Base-by-base conservation (phyloP, 768 basidiomycete genomes). In the Panaeolus papilionaceus region DNA sequence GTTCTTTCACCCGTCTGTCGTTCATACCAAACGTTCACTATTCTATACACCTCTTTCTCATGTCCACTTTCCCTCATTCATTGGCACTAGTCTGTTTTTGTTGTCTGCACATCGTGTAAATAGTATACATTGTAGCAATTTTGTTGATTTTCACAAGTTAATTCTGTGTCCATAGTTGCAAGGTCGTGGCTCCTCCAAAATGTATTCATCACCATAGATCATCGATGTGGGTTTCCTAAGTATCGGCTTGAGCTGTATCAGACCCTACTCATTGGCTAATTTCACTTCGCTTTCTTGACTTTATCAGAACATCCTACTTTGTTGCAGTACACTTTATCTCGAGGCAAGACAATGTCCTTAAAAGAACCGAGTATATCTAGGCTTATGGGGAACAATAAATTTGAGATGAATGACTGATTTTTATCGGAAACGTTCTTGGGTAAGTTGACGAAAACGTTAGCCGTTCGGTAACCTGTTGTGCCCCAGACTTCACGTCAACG, bases 121-220 rank as follows among this genome's bases (percentile, higher is more conserved):
- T 66, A 69, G 65, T 66, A 66, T 68, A 61, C 65, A 67, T 64
- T 72, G 71, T 74, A 72, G 70, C 68, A 63, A 38, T 70, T 66
- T 66, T 49, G 58, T 51, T 65, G 61, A 45, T 63, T 42, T 70
- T 38, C 51, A 63, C 58, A 64, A 62, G 61, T 47, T 62, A 54
- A 67, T n/a, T 49, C 54, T 54, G 42, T 66, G 51, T 62, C 66
- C 66, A 12, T 67, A 38, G 38, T 62, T 61, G 54, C 47, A 38
- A 37, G 26, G 20, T 61, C 54, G 39, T 61, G 64, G 40, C 26
- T 39, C 37, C 38, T 47, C 44, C 4, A 49, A 23, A 49, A 18
- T 49, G 20, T 26, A 23, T 49, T 49, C 20, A 7, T 49, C 23
- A 49, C 12, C 23, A 23, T 49, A n/a, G 8, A 44, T 44, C 18